phyloP scores from a whole-genome alignment of 805 yeast genomes.

The Metschnikowia koreensis region DNA sequence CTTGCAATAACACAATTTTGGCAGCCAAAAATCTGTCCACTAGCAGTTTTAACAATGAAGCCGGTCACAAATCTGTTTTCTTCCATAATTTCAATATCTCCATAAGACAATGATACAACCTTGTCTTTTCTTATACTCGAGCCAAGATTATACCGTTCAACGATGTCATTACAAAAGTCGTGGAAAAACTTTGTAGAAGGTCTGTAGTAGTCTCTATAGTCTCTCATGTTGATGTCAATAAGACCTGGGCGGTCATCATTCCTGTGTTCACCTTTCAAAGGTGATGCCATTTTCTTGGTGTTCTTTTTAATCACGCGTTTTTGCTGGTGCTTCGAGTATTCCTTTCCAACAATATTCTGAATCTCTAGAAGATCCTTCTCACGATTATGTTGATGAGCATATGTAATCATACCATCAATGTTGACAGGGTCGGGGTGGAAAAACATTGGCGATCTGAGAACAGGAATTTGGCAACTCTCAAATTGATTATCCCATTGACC shows the following conservation, averaged over 20 bases:
- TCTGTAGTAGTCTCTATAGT: slow-evolving; percentile 44
- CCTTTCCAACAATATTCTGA: slow-evolving; percentile 43
- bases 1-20: slow-evolving; percentile 33
- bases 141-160: slow-evolving; percentile 31
- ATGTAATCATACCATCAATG: slow-evolving; percentile 43
- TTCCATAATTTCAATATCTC: slow-evolving; percentile 23
- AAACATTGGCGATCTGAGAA: slow-evolving; percentile 46
- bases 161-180: slow-evolving; percentile 38
- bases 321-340: slow-evolving; percentile 42
- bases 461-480: slow-evolving; percentile 40
- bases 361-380: slow-evolving; percentile 41
- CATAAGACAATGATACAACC: slow-evolving; percentile 33
- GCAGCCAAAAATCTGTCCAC: slow-evolving; percentile 34
- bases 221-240: slow-evolving; percentile 44
- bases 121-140: slow-evolving; percentile 31
- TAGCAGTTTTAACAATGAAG: slow-evolving; percentile 30
- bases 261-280: slow-evolving; percentile 3
- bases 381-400: slow-evolving; percentile 31
- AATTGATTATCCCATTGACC: slow-evolving; percentile 47
- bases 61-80: slow-evolving; percentile 27
- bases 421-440: slow-evolving; percentile 47
- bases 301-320: slow-evolving; percentile 28
- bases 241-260: slow-evolving; percentile 33
- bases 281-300: slow-evolving; percentile 19
- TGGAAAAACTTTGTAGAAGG: slow-evolving; percentile 40